Conservation (phyloP, 164 flowering plant genomes). For the grape (Vitis vinifera) region DNA sequence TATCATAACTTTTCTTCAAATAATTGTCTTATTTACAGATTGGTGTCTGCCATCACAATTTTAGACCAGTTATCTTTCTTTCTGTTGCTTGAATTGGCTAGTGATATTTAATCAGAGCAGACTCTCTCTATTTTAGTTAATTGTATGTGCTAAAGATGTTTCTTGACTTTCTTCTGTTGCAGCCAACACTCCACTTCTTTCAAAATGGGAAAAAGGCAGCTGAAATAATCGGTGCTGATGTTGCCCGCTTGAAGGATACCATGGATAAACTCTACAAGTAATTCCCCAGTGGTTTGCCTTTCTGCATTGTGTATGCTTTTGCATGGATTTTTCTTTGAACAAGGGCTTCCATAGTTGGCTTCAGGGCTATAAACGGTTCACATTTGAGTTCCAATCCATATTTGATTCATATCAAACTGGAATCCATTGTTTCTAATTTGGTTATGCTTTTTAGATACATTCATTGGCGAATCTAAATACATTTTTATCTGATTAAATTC, state of each 20-base stretch:
- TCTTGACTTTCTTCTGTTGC: conserved; percentile 14
- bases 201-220: conserved; percentile 46
- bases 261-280: conserved; percentile 46
- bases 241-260: conserved; percentile 32
- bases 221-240: conserved; percentile 65
- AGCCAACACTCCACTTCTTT: conserved; percentile 72
- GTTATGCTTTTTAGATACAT: too few species aligned
- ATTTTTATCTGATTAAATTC: too few species aligned
- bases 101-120: too few species aligned
- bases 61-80: too few species aligned
- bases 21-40: too few species aligned
- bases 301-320: background rate
- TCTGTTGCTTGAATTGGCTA: too few species aligned
- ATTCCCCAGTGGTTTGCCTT: conserved; percentile 3
- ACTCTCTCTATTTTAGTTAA: too few species aligned
- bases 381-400: background rate
- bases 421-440: too few species aligned
- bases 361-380: background rate
- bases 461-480: too few species aligned
- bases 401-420: background rate
- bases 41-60: too few species aligned
- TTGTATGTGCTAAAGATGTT: background rate
- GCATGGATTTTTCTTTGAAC: background rate
- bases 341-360: background rate
- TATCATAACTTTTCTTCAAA: too few species aligned